A percentile compares a stretch with the other conserved stretches of the same genome.
phyloP scores from a whole-genome alignment of 352 stramenopile genomes.

The Pythium aphanidermatum region DNA sequence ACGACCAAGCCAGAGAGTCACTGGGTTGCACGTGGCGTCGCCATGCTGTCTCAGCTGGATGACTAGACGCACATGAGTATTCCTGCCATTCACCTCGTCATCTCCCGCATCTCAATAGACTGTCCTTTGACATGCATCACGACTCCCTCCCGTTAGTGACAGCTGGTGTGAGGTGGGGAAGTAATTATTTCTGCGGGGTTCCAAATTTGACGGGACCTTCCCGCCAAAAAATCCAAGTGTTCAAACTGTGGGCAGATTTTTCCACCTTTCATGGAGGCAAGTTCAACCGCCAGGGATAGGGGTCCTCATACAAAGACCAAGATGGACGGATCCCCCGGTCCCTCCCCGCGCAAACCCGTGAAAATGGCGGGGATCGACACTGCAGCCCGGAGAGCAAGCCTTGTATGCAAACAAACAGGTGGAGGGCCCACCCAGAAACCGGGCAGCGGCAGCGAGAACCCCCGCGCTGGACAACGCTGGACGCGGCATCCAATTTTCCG shows the following conservation, averaged over 20 bases:
- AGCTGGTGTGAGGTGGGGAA: not conserved
- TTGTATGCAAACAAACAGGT: no score
- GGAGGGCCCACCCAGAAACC: no score
- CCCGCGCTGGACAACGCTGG: constrained; percentile 5
- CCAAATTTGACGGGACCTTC: constrained; percentile 12
- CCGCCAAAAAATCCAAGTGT: constrained; percentile 18
- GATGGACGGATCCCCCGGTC: constrained; percentile 1
- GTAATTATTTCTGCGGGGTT: constrained; percentile 11
- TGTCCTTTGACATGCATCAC: not conserved
- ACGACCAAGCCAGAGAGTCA: constrained; percentile 74
- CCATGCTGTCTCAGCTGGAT: constrained; percentile 90
- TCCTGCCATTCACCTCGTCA: not conserved
- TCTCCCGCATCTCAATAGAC: no score
- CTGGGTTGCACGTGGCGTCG: constrained; percentile 91
- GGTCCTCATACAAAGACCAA: constrained; percentile 15
- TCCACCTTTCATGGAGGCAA: no score
- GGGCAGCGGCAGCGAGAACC: not conserved
- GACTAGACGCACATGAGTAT: constrained; percentile 33
- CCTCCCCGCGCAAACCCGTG: constrained; percentile 5
- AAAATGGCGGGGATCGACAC: constrained; percentile 21
- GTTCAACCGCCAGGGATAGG: constrained; percentile 21
- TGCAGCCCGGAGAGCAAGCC: no score
- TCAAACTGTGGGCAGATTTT: constrained; percentile 12
- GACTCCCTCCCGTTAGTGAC: no score
- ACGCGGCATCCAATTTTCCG: constrained; percentile 5